Conservation (phyloP, 371 early-diverging fungal genomes). For the Lichtheimia corymbifera region DNA sequence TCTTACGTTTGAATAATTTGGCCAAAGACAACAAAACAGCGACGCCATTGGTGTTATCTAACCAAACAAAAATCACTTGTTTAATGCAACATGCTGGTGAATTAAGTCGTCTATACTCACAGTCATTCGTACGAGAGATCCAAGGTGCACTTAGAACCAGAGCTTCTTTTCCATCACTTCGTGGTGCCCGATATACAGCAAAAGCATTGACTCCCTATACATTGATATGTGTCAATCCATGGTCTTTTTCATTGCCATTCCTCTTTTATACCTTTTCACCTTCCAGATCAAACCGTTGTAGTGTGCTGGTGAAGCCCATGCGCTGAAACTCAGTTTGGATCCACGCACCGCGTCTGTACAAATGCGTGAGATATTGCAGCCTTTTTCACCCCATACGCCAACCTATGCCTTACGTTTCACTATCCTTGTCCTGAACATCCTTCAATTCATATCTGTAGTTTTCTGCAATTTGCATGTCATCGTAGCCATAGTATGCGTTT, state of each 20-base stretch:
- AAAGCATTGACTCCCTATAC: slow-evolving; percentile 76
- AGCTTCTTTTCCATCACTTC: slow-evolving; percentile 91
- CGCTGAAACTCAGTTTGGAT: slow-evolving; percentile 51
- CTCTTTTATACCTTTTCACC: slow-evolving; percentile 17
- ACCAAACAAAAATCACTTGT: background rate
- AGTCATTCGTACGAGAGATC: slow-evolving; percentile 59
- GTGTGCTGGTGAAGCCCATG: slow-evolving; percentile 61
- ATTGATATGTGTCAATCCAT: slow-evolving; percentile 4
- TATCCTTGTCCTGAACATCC: background rate
- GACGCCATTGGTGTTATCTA: slow-evolving; percentile 79
- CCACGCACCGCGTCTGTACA: slow-evolving; percentile 51
- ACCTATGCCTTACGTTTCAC: background rate
- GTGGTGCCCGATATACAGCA: slow-evolving; percentile 81
- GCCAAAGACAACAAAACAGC: slow-evolving; percentile 75
- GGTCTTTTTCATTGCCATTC: no score
- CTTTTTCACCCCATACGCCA: no score
- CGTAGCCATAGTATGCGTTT: slow-evolving; percentile 51
- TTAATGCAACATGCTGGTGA: background rate
- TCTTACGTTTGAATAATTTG: slow-evolving; percentile 70
- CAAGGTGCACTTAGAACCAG: slow-evolving; percentile 82
- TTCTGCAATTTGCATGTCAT: slow-evolving; percentile 54
- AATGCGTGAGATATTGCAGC: no score
- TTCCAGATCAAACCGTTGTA: slow-evolving; percentile 52
- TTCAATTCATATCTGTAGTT: slow-evolving; percentile 38
- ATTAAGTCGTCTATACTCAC: slow-evolving; percentile 19